Conservation (phyloP, 495 filamentous ascomycete species). For the Darksidea phi region DNA sequence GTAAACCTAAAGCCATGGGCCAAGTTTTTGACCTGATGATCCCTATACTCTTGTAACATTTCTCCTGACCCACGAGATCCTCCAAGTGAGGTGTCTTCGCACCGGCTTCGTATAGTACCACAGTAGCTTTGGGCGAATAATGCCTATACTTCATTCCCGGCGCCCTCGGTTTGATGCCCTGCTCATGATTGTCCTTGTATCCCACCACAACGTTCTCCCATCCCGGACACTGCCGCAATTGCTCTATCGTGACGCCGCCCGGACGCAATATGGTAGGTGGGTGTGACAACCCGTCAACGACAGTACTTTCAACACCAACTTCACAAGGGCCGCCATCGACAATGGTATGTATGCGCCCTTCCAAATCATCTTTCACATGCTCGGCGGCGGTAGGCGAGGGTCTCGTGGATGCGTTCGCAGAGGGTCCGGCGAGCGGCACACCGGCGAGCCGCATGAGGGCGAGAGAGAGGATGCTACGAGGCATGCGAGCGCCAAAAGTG, state of each 20-base stretch:
- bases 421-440: slow-evolving; percentile 86
- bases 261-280: slow-evolving; percentile 84
- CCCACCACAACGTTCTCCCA: slow-evolving; percentile 76
- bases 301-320: slow-evolving; percentile 94
- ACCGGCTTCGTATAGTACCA: slow-evolving; percentile 72
- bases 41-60: slow-evolving; percentile 39
- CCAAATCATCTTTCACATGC: slow-evolving; percentile 83
- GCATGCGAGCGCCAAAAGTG: slow-evolving; percentile 91
- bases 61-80: slow-evolving; percentile 33
- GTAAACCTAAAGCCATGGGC: slow-evolving; percentile 22
- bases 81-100: slow-evolving; percentile 41
- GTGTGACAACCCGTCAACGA: slow-evolving; percentile 80
- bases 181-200: slow-evolving; percentile 66
- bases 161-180: slow-evolving; percentile 64
- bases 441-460: slow-evolving; percentile 75
- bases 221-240: slow-evolving; percentile 67
- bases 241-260: slow-evolving; percentile 86
- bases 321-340: slow-evolving; percentile 82
- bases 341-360: slow-evolving; percentile 81
- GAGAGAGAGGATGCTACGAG: slow-evolving; percentile 76
- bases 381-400: slow-evolving; percentile 85
- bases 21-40: slow-evolving; percentile 44
- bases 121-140: slow-evolving; percentile 87
- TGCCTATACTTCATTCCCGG: slow-evolving; percentile 99
- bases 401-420: slow-evolving; percentile 89